Base-by-base conservation (phyloP, 2,329 filamentous ascomycete species). In the Blastomyces parvus region DNA sequence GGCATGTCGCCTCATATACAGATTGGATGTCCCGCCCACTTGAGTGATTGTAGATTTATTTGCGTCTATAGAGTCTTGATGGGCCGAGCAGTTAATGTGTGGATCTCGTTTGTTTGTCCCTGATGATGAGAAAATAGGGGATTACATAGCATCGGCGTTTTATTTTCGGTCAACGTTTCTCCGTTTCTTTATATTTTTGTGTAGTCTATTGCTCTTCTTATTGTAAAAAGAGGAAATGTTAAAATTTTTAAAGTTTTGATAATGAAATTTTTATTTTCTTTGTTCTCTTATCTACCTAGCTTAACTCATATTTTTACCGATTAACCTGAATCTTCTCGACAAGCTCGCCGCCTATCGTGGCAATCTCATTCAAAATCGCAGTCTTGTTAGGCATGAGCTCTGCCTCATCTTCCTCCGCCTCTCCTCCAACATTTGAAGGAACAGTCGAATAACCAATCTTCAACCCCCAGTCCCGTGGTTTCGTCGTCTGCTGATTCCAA, bases 321-420 rank as follows among this genome's bases (percentile, higher is more conserved):
- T 75, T 77, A 30, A 79, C 76, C 70, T 91, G 86, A 63, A 93
- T 85, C 70, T 75, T 84, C 68, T 84, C 82, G 56, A 96, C 81
- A 74, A 96, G 71, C 64, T 86, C 83, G 0, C 84, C 86, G 59
- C 83, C 84, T 62, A 86, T 67, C 66, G 82, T 69, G 22, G 74
- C 74, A 65, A 80, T 79, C 63, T 79, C 77, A 58, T 78, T 76
- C 61, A 80, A 64, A 33, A 78, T 78, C 38, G 75, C 75, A 22
- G 66, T 63, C 61, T 71, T 75, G 61, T 79, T 80, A 56, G 79
- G 71, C 8, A 66, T 67, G 2, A 78, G 70, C 25, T 67, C 63
- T 40, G 68, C 68, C 38, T 60, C 59, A 25, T 63, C 59, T 33
- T 65, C 61, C 22, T 62, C 60, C 22, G 65, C 60, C 19, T 65